phyloP scores from a whole-genome alignment of 305 asterid genomes.

The Fraxinus paxiana region DNA sequence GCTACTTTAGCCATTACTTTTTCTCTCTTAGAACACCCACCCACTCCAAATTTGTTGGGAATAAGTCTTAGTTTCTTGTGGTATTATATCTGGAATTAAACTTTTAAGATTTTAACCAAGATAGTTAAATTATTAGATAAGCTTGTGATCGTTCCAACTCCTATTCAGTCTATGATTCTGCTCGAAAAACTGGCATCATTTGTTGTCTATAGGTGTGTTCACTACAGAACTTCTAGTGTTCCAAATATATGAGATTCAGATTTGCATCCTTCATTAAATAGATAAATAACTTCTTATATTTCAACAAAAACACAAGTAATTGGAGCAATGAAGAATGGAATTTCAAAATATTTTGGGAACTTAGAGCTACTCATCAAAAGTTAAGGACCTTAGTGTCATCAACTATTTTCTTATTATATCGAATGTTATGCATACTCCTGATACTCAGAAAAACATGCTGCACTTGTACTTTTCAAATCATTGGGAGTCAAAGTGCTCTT shows the following conservation, averaged over 20 bases:
- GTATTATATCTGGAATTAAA: neutral
- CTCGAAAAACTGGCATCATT: neutral
- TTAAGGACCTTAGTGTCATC: neutral
- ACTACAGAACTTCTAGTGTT: neutral
- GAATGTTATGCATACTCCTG: neutral
- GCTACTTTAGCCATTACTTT: constrained; percentile 9
- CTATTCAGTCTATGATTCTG: neutral
- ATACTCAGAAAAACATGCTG: neutral
- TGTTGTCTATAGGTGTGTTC: neutral
- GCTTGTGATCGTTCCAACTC: neutral
- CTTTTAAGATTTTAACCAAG: neutral
- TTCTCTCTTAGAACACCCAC: neutral
- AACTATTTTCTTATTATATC: neutral
- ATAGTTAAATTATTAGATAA: neutral
- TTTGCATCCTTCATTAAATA: neutral
- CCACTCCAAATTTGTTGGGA: neutral
- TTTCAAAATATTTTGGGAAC: neutral
- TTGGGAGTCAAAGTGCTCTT: neutral
- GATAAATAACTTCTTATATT: neutral
- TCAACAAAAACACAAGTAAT: neutral
- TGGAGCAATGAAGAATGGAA: neutral
- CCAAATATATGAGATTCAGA: neutral
- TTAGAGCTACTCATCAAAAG: neutral
- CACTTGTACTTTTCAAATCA: neutral
- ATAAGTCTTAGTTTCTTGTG: neutral